phyloP scores from a whole-genome alignment of 768 basidiomycete genomes.

The Boletus subcaerulescens region DNA sequence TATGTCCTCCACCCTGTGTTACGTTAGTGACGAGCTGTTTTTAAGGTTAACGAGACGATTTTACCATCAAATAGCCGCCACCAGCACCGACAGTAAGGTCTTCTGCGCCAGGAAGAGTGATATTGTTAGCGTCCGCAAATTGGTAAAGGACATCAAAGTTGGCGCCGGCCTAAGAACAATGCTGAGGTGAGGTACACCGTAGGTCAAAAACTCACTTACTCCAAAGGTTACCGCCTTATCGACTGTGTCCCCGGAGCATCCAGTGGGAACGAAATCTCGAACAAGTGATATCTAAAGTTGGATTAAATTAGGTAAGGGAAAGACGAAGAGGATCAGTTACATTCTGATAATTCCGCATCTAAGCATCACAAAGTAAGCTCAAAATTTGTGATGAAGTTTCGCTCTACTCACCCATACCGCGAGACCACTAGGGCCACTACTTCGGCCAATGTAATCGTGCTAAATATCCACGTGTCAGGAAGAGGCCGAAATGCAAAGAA shows the following conservation, averaged over 20 bases:
- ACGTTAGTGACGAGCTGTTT: not conserved
- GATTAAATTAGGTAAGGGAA: not conserved
- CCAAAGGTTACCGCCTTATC: not conserved
- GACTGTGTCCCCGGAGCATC: not conserved
- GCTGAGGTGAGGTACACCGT: not conserved
- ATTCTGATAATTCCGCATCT: not conserved
- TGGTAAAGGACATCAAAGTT: not conserved
- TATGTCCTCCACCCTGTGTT: not conserved
- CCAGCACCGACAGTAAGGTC: not conserved
- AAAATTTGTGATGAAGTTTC: not conserved
- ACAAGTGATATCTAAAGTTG: not conserved
- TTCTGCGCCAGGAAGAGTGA: not conserved
- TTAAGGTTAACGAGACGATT: not conserved
- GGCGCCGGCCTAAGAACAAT: not conserved
- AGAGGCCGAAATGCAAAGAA: not conserved
- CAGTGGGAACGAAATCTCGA: not conserved
- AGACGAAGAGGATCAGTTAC: not conserved
- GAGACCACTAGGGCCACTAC: not conserved
- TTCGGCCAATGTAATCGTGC: not conserved
- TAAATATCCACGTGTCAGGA: not conserved
- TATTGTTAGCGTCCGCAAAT: not conserved
- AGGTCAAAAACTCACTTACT: not conserved
- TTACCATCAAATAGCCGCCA: not conserved
- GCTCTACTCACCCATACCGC: not conserved
- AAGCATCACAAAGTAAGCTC: not conserved